Evolutionary conservation across 108 stramenopile species (phyloP), one percentile per base, ranked within the genome.

Genomic region (Epithemia pelagica): DNA sequence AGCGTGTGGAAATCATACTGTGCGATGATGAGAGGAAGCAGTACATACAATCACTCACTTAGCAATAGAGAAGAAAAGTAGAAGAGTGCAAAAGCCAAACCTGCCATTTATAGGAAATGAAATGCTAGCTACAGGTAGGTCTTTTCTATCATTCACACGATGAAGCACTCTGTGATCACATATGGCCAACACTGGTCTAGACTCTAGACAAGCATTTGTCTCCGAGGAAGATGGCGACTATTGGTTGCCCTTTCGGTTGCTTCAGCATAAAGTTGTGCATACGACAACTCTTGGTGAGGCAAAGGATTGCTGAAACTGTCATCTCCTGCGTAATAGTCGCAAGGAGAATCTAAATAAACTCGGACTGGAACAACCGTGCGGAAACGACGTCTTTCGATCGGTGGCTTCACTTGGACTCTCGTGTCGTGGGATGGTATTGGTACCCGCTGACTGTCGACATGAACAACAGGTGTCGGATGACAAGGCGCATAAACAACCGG

Each of bases 1-100:
- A 62, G n/a, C 57, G 70, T 52, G 73, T 93, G 1, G 87, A 90
- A 67, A 64, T 93, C 32, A 58, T 78, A 7, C 82, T 88, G 46
- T 87, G 88, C 59, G 78, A 93, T 70, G 85, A 85, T 56, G 71
- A 67, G 27, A 54, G 64, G 32, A 86, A 78, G 53, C 37, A 59
- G 23, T 84, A 71, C 69, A 30, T 78, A 24, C 71, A 67, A 67
- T 46, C 37, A 10, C 37, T 46, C 10, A 46, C 37, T 10, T 46
- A 15, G 15, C 37, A 15, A 46, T 46, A 46, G 15, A 46, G 15
- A 10, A 46, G 37, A n/a, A n/a, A n/a, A n/a, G n/a, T n/a, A n/a
- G n/a, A n/a, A n/a, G n/a, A n/a, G n/a, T n/a, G n/a, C n/a, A n/a
- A n/a, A n/a, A n/a, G n/a, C n/a, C n/a, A n/a, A n/a, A n/a, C n/a